Evolutionary conservation across 2,329 filamentous ascomycete genomes (phyloP).

Genomic region (Fusarium chlamydosporum): DNA sequence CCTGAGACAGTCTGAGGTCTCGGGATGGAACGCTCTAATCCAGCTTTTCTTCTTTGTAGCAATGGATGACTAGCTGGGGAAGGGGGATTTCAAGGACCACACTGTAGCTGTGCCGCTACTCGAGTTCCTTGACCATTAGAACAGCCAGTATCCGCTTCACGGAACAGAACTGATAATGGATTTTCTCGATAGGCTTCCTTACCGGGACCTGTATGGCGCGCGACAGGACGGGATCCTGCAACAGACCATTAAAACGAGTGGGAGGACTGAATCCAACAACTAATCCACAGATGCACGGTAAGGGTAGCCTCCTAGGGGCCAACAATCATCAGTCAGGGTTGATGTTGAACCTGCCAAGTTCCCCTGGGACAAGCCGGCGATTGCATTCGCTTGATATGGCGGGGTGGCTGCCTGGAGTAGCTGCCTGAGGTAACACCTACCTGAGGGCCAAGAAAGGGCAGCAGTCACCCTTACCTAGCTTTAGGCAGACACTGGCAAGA

Average conservation of each 20-base stretch:
- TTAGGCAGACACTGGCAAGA: too few species aligned
- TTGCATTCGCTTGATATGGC: too few species aligned
- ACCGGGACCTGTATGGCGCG: not conserved
- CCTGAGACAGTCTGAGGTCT: not conserved
- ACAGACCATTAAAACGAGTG: too few species aligned
- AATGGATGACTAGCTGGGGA: not conserved
- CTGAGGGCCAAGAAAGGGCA: too few species aligned
- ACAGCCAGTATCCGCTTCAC: not conserved
- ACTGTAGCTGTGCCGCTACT: not conserved
- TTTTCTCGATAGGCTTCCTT: too few species aligned
- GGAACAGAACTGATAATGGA: not conserved
- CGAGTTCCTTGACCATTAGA: conserved; percentile 1
- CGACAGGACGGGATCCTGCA: not conserved
- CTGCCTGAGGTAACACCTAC: too few species aligned
- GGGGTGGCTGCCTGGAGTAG: too few species aligned
- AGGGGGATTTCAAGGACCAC: not conserved
- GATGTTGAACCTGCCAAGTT: too few species aligned
- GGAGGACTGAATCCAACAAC: not conserved
- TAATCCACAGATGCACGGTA: not conserved
- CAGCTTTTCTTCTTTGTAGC: accelerated
- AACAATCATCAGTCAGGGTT: too few species aligned
- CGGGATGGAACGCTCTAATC: not conserved
- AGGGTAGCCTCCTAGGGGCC: too few species aligned
- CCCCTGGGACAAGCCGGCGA: too few species aligned
- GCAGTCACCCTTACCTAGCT: too few species aligned